These are phyloP conservation scores for Rhizodiscina lignyota DNA, from an alignment of 495 filamentous ascomycete genomes.

Conservation along the genomic window DNA sequence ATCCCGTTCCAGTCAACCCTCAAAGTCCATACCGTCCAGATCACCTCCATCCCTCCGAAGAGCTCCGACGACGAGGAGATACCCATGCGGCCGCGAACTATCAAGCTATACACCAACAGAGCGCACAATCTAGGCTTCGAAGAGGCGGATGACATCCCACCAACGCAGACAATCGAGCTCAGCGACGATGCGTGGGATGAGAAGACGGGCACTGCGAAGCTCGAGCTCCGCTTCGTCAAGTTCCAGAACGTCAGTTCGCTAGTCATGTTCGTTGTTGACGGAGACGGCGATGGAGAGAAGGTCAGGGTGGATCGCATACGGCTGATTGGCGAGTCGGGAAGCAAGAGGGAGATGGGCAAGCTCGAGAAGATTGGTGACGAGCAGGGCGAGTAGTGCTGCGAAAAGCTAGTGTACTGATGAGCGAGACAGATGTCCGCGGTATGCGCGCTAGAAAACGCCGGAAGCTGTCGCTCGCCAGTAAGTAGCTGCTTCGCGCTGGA, in stretches of 20 bases:
- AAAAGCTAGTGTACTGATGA: neutral
- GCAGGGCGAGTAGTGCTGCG: slow-evolving; percentile 29
- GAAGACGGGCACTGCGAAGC: slow-evolving; percentile 66
- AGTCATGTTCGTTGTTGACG: slow-evolving; percentile 79
- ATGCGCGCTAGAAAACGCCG: neutral
- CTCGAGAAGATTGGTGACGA: slow-evolving; percentile 88
- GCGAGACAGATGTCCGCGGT: neutral
- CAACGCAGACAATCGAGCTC: slow-evolving; percentile 63
- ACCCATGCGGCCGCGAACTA: slow-evolving; percentile 71
- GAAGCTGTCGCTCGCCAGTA: neutral
- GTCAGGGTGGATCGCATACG: slow-evolving; percentile 70
- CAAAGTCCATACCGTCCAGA: slow-evolving; percentile 79
- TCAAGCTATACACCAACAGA: slow-evolving; percentile 74
- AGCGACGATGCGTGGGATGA: slow-evolving; percentile 66
- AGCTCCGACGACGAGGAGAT: slow-evolving; percentile 42
- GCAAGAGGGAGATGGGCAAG: slow-evolving; percentile 86
- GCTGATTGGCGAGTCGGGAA: slow-evolving; percentile 79
- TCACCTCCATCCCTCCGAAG: slow-evolving; percentile 61
- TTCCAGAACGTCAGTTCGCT: slow-evolving; percentile 84
- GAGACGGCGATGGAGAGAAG: slow-evolving; percentile 74
- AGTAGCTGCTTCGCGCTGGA: no score
- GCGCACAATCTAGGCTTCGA: slow-evolving; percentile 86
- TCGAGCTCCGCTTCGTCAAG: slow-evolving; percentile 83
- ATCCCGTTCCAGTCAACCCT: slow-evolving; percentile 76
- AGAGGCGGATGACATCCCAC: slow-evolving; percentile 70